Conservation (phyloP, 257 asterid species). For the Jacaranda mimosifolia region DNA sequence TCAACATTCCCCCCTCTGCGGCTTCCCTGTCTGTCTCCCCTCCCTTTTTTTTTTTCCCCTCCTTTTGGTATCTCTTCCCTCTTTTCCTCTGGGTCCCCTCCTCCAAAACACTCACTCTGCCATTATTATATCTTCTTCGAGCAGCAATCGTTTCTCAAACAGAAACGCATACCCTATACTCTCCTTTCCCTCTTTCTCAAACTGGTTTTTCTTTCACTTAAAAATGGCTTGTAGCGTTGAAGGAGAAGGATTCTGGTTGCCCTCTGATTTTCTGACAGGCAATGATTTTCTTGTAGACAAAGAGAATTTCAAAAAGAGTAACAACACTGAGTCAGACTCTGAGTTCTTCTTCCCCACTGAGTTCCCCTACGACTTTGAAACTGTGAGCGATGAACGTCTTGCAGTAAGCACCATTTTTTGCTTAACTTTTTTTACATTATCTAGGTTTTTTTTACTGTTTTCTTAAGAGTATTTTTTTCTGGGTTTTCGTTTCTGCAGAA, state of each 20-base stretch:
- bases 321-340: slow-evolving; percentile 25
- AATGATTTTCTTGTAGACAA: slow-evolving; percentile 60
- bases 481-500: slow-evolving; percentile 39
- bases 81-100: slow-evolving; percentile 46
- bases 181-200: background rate
- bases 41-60: no score
- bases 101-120: slow-evolving; percentile 30
- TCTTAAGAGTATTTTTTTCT: background rate
- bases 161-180: slow-evolving; percentile 24
- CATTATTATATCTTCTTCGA: slow-evolving; percentile 60
- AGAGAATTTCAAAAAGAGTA: slow-evolving; percentile 24
- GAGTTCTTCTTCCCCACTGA: slow-evolving; percentile 55
- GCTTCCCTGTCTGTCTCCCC: no score
- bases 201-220: background rate
- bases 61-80: no score
- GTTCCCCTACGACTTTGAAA: slow-evolving; percentile 53
- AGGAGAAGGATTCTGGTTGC: slow-evolving; percentile 68
- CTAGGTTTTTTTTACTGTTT: background rate
- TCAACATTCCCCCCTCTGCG: no score
- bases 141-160: slow-evolving; percentile 46
- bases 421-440: background rate
- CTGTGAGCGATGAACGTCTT: slow-evolving; percentile 38
- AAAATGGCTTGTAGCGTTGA: slow-evolving; percentile 54
- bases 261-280: slow-evolving; percentile 63
- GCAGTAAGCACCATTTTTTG: slow-evolving; percentile 35